Evolutionary conservation across 805 yeast species (phyloP).

Genomic region (Myxozyma lipomycoides): DNA sequence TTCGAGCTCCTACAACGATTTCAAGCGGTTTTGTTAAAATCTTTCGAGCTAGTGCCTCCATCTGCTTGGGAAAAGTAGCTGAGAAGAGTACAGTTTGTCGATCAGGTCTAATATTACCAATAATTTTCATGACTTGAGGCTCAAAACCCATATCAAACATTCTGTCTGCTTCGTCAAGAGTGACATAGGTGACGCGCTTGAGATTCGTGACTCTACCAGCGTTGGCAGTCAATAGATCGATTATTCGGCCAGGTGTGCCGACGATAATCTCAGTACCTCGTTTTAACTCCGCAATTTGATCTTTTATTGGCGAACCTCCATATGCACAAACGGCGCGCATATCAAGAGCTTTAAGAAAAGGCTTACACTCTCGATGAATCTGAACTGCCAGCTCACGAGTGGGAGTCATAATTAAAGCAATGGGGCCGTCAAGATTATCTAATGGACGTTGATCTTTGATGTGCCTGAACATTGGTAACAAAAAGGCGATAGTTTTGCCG

Average conservation of each 20-base stretch:
- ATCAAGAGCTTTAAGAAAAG: constrained; percentile 51
- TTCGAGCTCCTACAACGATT: constrained; percentile 73
- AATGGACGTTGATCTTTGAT: constrained; percentile 66
- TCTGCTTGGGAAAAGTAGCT: constrained; percentile 75
- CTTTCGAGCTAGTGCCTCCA: constrained; percentile 70
- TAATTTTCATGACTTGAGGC: constrained; percentile 83
- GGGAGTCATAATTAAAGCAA: constrained; percentile 79
- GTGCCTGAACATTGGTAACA: constrained; percentile 80
- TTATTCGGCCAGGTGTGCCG: constrained; percentile 93
- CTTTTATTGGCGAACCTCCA: constrained; percentile 82
- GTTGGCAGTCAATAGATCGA: constrained; percentile 81
- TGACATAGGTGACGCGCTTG: constrained; percentile 69
- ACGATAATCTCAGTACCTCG: constrained; percentile 76
- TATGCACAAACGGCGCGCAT: constrained; percentile 72
- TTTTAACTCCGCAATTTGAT: constrained; percentile 75
- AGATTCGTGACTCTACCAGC: constrained; percentile 70
- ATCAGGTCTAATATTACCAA: constrained; percentile 75
- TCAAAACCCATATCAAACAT: constrained; percentile 97
- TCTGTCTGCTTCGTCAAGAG: constrained; percentile 92
- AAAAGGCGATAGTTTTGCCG: constrained; percentile 87
- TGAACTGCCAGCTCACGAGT: constrained; percentile 90
- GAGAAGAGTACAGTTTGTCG: constrained; percentile 86
- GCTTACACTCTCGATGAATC: constrained; percentile 60
- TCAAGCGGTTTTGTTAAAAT: constrained; percentile 64
- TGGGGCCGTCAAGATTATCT: constrained; percentile 57